phyloP scores from a whole-genome alignment of 2,329 filamentous ascomycete species.

The Pezicula radicicola region DNA sequence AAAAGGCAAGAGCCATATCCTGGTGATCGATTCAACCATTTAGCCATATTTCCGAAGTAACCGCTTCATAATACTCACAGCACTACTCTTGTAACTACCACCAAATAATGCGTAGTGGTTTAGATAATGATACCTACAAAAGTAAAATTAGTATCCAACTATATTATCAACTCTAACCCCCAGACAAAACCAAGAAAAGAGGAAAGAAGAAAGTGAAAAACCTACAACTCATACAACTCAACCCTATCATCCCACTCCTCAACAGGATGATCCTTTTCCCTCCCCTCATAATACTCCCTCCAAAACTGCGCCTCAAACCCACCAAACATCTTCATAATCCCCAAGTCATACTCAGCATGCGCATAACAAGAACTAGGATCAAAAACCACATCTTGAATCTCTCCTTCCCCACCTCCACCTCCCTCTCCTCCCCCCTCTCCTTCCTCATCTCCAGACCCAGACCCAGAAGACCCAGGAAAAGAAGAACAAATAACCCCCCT shows the following conservation, averaged over 20 bases:
- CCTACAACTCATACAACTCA: conserved; percentile 76
- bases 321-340: conserved; percentile 96
- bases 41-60: conserved; percentile 69
- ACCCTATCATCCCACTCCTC: conserved; percentile 85
- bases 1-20: too few relatives aligned
- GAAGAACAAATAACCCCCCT: conserved; percentile 51
- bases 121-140: conserved; percentile 74
- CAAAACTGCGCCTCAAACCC: conserved; percentile 74
- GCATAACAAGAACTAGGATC: conserved; percentile 81
- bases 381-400: conserved; percentile 72
- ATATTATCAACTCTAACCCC: background rate
- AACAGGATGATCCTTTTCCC: conserved; percentile 76
- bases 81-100: conserved; percentile 71
- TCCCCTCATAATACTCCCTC: conserved; percentile 71
- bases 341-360: conserved; percentile 86
- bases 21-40: conserved; percentile 34
- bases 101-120: conserved; percentile 78
- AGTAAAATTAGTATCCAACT: conserved; percentile 2
- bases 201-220: conserved; percentile 21
- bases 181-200: background rate
- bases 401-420: conserved; percentile 34
- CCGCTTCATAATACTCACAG: conserved; percentile 74
- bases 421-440: conserved; percentile 36
- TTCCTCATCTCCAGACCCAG: conserved; percentile 19
- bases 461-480: background rate